phyloP scores from a whole-genome alignment of 192 early-diverging fungal species.

The Irineochytrium annulatum region DNA sequence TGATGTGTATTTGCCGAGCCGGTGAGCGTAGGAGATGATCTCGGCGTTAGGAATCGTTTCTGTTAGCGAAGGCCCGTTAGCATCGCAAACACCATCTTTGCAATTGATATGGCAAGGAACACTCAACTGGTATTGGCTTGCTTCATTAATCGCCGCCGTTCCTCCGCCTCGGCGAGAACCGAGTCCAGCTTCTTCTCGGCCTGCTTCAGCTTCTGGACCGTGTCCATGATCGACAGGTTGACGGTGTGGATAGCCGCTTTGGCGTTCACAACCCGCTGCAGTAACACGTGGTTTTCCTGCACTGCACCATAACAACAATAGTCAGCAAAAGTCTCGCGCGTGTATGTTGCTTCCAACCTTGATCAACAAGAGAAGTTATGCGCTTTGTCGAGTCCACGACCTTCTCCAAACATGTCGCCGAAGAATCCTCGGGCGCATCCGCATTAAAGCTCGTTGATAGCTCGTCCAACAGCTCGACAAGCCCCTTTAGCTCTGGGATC shows the following conservation, averaged over 20 bases:
- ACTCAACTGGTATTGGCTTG: neutral
- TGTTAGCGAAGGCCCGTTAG: neutral
- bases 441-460: no score
- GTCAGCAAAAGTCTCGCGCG: neutral
- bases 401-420: no score
- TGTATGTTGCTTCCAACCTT: neutral
- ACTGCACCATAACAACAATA: neutral
- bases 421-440: no score
- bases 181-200: neutral
- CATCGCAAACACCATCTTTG: neutral
- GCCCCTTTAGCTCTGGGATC: no score
- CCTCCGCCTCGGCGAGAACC: neutral
- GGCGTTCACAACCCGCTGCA: neutral
- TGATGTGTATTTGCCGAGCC: conserved; percentile 8
- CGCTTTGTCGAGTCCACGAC: no score
- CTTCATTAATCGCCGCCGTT: neutral
- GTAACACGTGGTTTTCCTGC: neutral
- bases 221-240: neutral
- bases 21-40: conserved; percentile 10
- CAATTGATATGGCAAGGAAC: no score
- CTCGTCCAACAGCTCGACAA: no score
- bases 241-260: neutral
- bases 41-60: neutral
- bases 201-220: neutral
- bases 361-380: no score